phyloP scores from a whole-genome alignment of 805 yeast species.

The Myxozyma vanderwaltii region DNA sequence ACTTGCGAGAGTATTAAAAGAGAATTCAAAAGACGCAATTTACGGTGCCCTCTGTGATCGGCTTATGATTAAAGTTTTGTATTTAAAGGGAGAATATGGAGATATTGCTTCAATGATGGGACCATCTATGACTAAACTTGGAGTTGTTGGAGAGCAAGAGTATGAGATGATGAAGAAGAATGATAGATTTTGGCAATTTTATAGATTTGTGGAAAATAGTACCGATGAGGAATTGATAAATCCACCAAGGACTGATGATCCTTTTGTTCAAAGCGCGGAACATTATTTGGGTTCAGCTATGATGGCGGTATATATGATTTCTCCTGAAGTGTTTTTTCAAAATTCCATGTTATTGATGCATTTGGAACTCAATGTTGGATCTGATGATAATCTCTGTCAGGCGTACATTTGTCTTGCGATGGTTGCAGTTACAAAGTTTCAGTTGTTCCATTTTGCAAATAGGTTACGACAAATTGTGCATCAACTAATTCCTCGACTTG shows the following conservation, averaged over 20 bases:
- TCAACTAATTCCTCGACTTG: background rate
- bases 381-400: slow-evolving; percentile 18
- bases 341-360: slow-evolving; percentile 6
- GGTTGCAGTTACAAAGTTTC: slow-evolving; percentile 22
- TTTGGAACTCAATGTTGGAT: slow-evolving; percentile 16
- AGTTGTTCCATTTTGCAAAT: slow-evolving; percentile 19
- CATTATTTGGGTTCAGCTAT: slow-evolving; percentile 10
- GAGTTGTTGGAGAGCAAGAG: background rate
- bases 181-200: slow-evolving; percentile 19
- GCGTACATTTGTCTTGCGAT: slow-evolving; percentile 27
- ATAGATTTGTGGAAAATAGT: slow-evolving; percentile 10
- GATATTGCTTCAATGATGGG: slow-evolving; percentile 2
- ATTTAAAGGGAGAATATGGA: slow-evolving; percentile 17
- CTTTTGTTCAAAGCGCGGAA: background rate
- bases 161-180: slow-evolving; percentile 3
- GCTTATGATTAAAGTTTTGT: slow-evolving; percentile 7
- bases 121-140: slow-evolving; percentile 7
- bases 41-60: slow-evolving; percentile 8
- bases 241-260: slow-evolving; percentile 1
- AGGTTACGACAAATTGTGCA: slow-evolving; percentile 5
- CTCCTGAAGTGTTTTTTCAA: slow-evolving; percentile 16
- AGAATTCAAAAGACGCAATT: background rate
- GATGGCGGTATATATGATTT: slow-evolving; percentile 16
- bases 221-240: slow-evolving; percentile 24
- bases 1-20: background rate